Evolutionary conservation across 2,329 filamentous ascomycete genomes (phyloP), one percentile per base, ranked within the genome.

Genomic region (Colletotrichum spaethianum): DNA sequence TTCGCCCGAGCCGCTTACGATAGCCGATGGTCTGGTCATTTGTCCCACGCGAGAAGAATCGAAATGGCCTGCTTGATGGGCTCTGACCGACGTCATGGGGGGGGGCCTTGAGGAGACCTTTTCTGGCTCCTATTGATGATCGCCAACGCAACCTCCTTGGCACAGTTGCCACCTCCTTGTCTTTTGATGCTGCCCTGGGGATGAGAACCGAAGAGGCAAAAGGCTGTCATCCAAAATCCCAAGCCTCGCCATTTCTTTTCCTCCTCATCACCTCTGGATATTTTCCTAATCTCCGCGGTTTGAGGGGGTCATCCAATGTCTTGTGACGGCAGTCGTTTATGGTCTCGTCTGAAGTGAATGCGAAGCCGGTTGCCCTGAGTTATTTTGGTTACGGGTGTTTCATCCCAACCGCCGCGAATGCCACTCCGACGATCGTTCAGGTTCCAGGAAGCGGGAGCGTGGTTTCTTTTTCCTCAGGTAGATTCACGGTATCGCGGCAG

Each of bases 291-390:
- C 33, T 44, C 42, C 50, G 50, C 67, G 36, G 12, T 31, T 40
- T 23, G 40, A 42, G 50, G 31, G 67, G 38, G 46, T 64, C 71
- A 46, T 72, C 72, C 59, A 63, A 68, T 68, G 40, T 73, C 55
- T 60, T 65, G 63, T 65, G 44, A 68, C 59, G 46, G 60, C 44
- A 28, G 23, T 60, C 60, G 59, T 42, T 26, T 56, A 63, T 56
- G 44, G 53, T 40, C 53, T 48, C 70, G 33, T 70, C 70, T 70
- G 70, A 72, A 70, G 57, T 70, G 36, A 48, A 20, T 64, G 59
- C 60, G 66, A 63, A n/a, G 38, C 52, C 44, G 14, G 63, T 48
- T 40, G 65, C 42, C 53, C 38, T 50, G 42, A 18, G 57, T 59
- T 63, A 42, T 55, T 69, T 31, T 55, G 44, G 52, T 11, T 36